These are phyloP conservation scores for Penicillium sclerotigenum DNA, from an alignment of 2,329 filamentous ascomycete species.

Conservation along the genomic window DNA sequence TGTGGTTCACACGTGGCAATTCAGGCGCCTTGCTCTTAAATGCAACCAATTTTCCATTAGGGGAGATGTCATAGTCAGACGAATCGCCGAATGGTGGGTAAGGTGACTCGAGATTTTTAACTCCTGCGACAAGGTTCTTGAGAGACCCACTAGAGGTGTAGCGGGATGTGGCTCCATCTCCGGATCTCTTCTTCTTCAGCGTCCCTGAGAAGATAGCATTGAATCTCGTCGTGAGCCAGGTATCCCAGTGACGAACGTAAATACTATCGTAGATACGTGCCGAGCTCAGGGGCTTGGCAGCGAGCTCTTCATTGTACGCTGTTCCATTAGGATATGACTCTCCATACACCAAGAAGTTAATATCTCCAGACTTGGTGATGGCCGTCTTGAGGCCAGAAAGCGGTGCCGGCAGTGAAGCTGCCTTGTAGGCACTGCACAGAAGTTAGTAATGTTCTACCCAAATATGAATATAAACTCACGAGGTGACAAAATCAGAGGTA, in stretches of 20 bases:
- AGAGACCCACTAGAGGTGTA: constrained; percentile 56
- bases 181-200: constrained; percentile 43
- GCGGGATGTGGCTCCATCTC: constrained; percentile 37
- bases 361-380: constrained; percentile 39
- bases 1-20: constrained; percentile 56
- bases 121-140: constrained; percentile 39
- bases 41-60: constrained; percentile 40
- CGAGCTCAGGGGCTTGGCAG: constrained; percentile 58
- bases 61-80: constrained; percentile 69
- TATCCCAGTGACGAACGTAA: constrained; percentile 80
- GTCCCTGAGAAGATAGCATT: constrained; percentile 71
- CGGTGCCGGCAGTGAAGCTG: constrained; percentile 37
- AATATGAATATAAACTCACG: constrained; percentile 21
- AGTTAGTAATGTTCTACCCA: not conserved
- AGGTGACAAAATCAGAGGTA: constrained; percentile 30
- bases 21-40: constrained; percentile 46
- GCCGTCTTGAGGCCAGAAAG: constrained; percentile 41
- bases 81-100: constrained; percentile 68
- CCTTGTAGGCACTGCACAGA: constrained; percentile 33
- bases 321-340: constrained; percentile 66
- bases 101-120: constrained; percentile 46
- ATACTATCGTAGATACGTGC: constrained; percentile 71
- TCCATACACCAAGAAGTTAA: constrained; percentile 56
- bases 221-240: constrained; percentile 66
- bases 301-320: constrained; percentile 64